These are phyloP conservation scores for Medicago ruthenica DNA, from an alignment of 306 rosid genomes.

Conservation along the genomic window DNA sequence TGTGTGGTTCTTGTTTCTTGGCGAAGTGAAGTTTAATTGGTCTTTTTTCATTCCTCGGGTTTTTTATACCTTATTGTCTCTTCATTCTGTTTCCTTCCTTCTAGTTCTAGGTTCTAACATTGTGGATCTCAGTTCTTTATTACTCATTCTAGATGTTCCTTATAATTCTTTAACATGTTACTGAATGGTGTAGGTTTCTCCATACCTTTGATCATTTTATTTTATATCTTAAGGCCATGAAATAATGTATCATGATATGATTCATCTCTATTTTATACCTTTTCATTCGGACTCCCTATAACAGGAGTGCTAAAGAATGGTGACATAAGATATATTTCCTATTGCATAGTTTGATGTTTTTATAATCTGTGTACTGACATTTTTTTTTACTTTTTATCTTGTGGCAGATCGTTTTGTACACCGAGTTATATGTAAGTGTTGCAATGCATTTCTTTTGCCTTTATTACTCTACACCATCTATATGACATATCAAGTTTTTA, in stretches of 20 bases:
- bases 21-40: neutral
- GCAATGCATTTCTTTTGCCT: conserved; percentile 12
- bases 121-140: neutral
- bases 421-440: conserved; percentile 80
- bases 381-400: conserved; percentile 28
- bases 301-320: neutral
- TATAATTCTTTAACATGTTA: neutral
- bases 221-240: neutral
- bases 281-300: neutral
- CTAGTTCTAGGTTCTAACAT: neutral
- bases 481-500: conserved; percentile 10
- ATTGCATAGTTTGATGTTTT: neutral
- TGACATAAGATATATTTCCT: conserved; percentile 5
- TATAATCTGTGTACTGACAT: conserved; percentile 36
- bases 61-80: neutral
- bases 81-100: neutral
- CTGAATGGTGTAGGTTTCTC: neutral
- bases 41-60: neutral
- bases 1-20: neutral
- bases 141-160: neutral
- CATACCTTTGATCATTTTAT: neutral
- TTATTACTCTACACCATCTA: neutral
- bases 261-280: neutral
- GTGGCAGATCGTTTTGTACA: conserved; percentile 74
- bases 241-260: neutral